phyloP scores from a whole-genome alignment of 495 filamentous ascomycete species.

The Halenospora varia region DNA sequence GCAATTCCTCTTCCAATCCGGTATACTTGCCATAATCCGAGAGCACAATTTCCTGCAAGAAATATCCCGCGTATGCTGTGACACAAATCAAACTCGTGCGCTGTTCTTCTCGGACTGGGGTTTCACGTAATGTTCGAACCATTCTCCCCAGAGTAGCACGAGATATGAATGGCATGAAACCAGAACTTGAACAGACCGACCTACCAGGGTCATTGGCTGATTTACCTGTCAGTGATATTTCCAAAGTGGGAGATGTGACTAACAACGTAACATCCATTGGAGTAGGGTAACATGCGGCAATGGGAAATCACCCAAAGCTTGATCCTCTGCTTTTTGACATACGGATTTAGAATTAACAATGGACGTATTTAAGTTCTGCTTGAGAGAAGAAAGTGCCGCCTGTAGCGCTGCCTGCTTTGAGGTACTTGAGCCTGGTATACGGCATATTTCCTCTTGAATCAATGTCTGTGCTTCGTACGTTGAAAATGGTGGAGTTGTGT shows the following conservation, averaged over 20 bases:
- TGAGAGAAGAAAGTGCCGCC: background rate
- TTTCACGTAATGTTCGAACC: background rate
- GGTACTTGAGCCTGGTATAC: background rate
- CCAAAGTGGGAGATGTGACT: background rate
- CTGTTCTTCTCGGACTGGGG: background rate
- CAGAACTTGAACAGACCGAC: background rate
- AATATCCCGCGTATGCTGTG: slow-evolving; percentile 9
- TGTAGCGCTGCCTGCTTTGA: background rate
- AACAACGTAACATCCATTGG: slow-evolving; percentile 17
- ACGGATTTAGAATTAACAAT: background rate
- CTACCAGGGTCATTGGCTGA: background rate
- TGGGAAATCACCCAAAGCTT: background rate
- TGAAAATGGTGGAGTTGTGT: background rate
- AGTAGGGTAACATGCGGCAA: slow-evolving; percentile 6
- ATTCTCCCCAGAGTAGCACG: slow-evolving; percentile 4
- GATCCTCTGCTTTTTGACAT: background rate
- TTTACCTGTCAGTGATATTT: background rate
- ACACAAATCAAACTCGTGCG: slow-evolving; percentile 6
- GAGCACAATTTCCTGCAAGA: slow-evolving; percentile 11
- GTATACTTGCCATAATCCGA: background rate
- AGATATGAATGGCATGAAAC: slow-evolving; percentile 11
- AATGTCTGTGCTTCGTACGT: slow-evolving; percentile 2
- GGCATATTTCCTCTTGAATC: slow-evolving; percentile 8
- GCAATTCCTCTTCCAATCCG: slow-evolving; percentile 3
- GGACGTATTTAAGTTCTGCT: slow-evolving; percentile 3